Base-by-base conservation (phyloP, 2,329 filamentous ascomycete species). In the Curvularia lunata region DNA sequence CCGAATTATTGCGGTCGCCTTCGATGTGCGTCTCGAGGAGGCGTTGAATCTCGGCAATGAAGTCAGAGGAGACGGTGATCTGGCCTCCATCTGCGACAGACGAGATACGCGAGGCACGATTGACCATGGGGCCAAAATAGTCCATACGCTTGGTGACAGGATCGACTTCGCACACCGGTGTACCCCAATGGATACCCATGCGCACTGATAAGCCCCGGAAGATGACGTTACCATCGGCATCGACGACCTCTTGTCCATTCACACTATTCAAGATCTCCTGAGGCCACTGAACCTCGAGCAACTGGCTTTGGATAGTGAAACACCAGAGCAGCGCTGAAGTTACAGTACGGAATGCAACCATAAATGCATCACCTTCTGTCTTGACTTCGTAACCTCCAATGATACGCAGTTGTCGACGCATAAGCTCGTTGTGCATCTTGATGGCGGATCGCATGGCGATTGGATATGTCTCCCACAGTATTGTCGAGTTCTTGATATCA, bases 51-150 rank as follows among this genome's bases (percentile, higher is more conserved):
- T 99, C 95, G 12, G 91, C 91, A 71, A 99, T 96, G 78, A 98
- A 98, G 76, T 99, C 95, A 1, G 92, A 92, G 0, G 93, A 97
- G 1, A 98, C 95, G 0, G 94, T 95, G 64, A 98, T 97, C 75
- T 99, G 94, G 0, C 95, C 95, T 60, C 95, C 95, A 74, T 99
- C 95, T 34, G 95, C 95, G 42, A 97, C 93, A 21, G 91, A 90
- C 6, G 92, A 95, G 64, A 99, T 96, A 79, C 95, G 90, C 16
- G 95, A 90, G 0, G 95, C 92, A 72, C 96, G 93, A 79, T 99
- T 99, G 71, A 99, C 95, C 92, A 99, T 99, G 13, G 95, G 95
- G 0, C 95, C 95, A 74, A 98, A 99, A 79, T 99, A 99, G 71
- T 99, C 95, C 95, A 99, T 99, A 62, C 95, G 92, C 56, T 93